These are phyloP conservation scores for Phlebiopsis gigantea DNA, from an alignment of 768 basidiomycete species.

Conservation along the genomic window DNA sequence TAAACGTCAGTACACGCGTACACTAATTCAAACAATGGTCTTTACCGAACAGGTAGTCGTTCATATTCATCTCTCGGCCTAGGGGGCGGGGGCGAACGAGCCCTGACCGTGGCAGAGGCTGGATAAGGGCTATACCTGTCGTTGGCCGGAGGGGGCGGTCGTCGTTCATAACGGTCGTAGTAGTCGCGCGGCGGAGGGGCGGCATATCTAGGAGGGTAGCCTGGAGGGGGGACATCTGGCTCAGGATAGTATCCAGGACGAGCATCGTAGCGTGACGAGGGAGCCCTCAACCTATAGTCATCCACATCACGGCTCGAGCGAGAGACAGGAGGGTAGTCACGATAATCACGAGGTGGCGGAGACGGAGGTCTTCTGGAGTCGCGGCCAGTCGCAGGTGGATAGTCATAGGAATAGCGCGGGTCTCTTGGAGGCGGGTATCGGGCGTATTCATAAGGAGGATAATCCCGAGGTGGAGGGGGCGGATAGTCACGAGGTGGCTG, in stretches of 20 bases:
- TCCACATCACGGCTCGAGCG: conserved; percentile 58
- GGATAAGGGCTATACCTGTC: conserved; percentile 40
- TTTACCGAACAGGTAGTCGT: conserved; percentile 52
- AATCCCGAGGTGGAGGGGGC: conserved; percentile 38
- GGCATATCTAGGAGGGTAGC: conserved; percentile 49
- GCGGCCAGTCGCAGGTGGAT: conserved; percentile 37
- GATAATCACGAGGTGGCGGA: conserved; percentile 60
- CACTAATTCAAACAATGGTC: conserved; percentile 10
- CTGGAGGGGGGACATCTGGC: conserved; percentile 38
- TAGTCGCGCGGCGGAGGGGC: conserved; percentile 39
- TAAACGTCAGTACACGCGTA: background rate
- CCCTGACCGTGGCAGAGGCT: conserved; percentile 41
- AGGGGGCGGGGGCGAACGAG: conserved; percentile 47
- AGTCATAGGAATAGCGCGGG: conserved; percentile 54
- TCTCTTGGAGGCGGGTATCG: conserved; percentile 47
- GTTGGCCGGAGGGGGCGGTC: conserved; percentile 32
- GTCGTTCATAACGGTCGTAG: conserved; percentile 56
- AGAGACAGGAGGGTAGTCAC: conserved; percentile 51
- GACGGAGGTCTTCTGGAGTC: conserved; percentile 59
- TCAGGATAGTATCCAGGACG: conserved; percentile 43
- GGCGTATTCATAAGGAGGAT: conserved; percentile 43
- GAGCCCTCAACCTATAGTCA: conserved; percentile 57
- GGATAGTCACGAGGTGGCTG: conserved; percentile 49
- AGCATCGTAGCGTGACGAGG: conserved; percentile 47
- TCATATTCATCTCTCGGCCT: conserved; percentile 63